Conservation (phyloP, 129 eudicot genomes). For the Helianthus annuus region HanXRQr2.0-SUNRISE NC_035444.2:51736417-51736916, state of each 20-base stretch:
- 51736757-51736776: too few species aligned
- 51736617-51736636: slow-evolving; percentile 59
- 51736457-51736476: slow-evolving; percentile 92
- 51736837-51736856: too few species aligned
- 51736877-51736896: too few species aligned
- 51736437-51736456: slow-evolving; percentile 80
- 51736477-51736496: slow-evolving; percentile 48
- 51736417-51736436: slow-evolving; percentile 87
- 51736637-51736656: slow-evolving; percentile 7
- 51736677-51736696: not conserved
- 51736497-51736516: slow-evolving; percentile 62
- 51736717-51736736: too few species aligned
- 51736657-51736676: not conserved
- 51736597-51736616: slow-evolving; percentile 75
- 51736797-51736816: too few species aligned
- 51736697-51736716: not conserved
- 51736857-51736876: too few species aligned
- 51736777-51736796: too few species aligned
- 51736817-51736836: too few species aligned
- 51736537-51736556: slow-evolving; percentile 59
- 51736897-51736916: too few species aligned
- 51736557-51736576: slow-evolving; percentile 78
- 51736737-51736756: too few species aligned
- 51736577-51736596: slow-evolving; percentile 74
- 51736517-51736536: slow-evolving; percentile 64